Evolutionary conservation across 2,329 filamentous ascomycete species (phyloP).

Genomic region (Coniochaeta pulveracea): DNA sequence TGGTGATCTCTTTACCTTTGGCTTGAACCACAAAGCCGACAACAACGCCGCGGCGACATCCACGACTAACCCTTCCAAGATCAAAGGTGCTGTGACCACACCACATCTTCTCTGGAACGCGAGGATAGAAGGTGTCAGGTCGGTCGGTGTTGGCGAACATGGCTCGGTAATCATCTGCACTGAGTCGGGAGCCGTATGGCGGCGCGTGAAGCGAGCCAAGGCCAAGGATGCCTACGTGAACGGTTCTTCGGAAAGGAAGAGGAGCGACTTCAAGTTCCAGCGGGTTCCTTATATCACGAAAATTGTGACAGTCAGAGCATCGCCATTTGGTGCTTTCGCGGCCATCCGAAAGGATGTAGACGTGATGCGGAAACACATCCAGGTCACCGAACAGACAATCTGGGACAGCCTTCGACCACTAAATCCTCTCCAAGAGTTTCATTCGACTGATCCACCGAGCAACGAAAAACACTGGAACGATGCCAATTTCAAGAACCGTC

Average conservation of each 20-base stretch:
- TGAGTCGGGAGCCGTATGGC: slow-evolving; percentile 86
- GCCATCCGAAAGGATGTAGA: slow-evolving; percentile 77
- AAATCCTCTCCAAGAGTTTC: slow-evolving; percentile 54
- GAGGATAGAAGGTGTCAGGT: slow-evolving; percentile 74
- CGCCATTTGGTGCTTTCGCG: slow-evolving; percentile 80
- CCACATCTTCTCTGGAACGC: slow-evolving; percentile 83
- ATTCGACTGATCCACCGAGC: slow-evolving; percentile 24
- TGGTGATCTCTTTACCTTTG: slow-evolving; percentile 81
- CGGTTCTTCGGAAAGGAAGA: slow-evolving; percentile 42
- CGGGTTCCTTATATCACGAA: slow-evolving; percentile 81
- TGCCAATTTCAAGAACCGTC: slow-evolving; percentile 36
- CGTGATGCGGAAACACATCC: slow-evolving; percentile 62
- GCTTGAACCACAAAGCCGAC: slow-evolving; percentile 59
- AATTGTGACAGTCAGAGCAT: slow-evolving; percentile 74
- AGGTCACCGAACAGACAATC: slow-evolving; percentile 53
- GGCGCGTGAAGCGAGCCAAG: slow-evolving; percentile 70
- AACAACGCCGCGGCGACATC: slow-evolving; percentile 50
- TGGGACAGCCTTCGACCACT: slow-evolving; percentile 65
- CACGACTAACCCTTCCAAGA: slow-evolving; percentile 87
- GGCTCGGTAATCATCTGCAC: slow-evolving; percentile 93
- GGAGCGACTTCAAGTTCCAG: slow-evolving; percentile 92
- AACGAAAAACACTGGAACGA: slow-evolving; percentile 19
- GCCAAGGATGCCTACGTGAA: slow-evolving; percentile 53
- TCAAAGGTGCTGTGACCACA: slow-evolving; percentile 66
- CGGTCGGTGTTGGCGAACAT: slow-evolving; percentile 82